Evolutionary conservation across 164 flowering plant genomes (phyloP).

Genomic region (Stephania yunnanensis): DNA sequence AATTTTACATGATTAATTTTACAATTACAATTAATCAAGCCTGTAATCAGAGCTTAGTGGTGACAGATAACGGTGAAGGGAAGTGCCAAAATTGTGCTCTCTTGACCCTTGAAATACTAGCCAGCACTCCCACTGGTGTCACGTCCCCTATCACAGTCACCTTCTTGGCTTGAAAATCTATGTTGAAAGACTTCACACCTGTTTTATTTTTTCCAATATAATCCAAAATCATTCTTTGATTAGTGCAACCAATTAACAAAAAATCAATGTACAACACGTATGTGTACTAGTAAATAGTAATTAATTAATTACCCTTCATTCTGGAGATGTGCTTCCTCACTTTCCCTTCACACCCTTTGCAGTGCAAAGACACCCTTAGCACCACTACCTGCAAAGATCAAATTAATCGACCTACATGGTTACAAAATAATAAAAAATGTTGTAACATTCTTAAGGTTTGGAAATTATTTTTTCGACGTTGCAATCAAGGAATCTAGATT

Average conservation of each 20-base stretch:
- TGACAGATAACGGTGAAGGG: conserved; percentile 9
- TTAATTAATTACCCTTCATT: conserved; percentile 60
- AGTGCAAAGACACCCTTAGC: conserved; percentile 83
- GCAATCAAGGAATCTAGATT: no score
- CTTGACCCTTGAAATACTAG: conserved; percentile 79
- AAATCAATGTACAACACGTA: no score
- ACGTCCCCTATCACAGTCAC: conserved; percentile 80
- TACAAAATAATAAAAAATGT: not conserved
- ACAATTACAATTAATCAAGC: not conserved
- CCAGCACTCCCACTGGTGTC: conserved; percentile 62
- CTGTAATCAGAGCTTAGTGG: not conserved
- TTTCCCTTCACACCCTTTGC: conserved; percentile 94
- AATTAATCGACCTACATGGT: not conserved
- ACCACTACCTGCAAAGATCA: conserved; percentile 60
- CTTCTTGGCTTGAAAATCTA: conserved; percentile 67
- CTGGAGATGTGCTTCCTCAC: conserved; percentile 80
- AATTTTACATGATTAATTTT: no score
- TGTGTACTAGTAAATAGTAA: not conserved
- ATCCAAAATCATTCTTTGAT: no score
- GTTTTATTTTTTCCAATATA: conserved; percentile 8
- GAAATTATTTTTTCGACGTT: no score
- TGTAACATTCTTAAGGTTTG: no score
- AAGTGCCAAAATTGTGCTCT: conserved; percentile 84
- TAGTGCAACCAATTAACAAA: not conserved
- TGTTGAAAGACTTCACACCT: conserved; percentile 85